These are phyloP conservation scores for Fraxinus nigra DNA, from an alignment of 305 asterid genomes.

Conservation along the genomic window DNA sequence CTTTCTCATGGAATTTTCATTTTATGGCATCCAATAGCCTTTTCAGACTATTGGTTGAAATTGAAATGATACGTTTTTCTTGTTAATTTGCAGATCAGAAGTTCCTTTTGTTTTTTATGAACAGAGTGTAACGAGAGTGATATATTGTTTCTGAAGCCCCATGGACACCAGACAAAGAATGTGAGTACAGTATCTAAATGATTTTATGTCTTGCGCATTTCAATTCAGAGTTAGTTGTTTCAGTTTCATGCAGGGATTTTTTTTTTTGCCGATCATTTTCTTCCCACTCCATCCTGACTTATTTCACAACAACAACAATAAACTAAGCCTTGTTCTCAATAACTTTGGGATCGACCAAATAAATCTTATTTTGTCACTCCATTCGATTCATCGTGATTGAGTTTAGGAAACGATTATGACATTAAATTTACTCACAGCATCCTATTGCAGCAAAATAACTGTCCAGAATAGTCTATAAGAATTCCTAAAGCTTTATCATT, in stretches of 20 bases:
- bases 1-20: not conserved
- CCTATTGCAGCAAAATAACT: not conserved
- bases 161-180: constrained; percentile 34
- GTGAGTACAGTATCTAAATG: constrained; percentile 21
- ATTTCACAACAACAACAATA: not conserved
- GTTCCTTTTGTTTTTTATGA: not conserved
- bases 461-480: not conserved
- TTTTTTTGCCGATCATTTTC: not conserved
- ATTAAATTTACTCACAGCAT: not conserved
- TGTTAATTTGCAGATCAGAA: not conserved
- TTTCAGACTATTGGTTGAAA: not conserved
- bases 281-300: not conserved
- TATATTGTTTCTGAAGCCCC: constrained; percentile 19
- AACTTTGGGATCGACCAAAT: not conserved
- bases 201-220: not conserved
- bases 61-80: not conserved
- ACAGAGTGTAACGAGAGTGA: constrained; percentile 6
- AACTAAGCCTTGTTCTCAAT: not conserved
- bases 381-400: not conserved
- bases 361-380: not conserved
- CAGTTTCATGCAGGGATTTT: not conserved
- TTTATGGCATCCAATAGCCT: not conserved
- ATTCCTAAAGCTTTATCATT: not conserved
- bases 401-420: not conserved
- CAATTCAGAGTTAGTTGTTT: not conserved